Base-by-base conservation (phyloP, 352 stramenopile genomes). In the Globisporangium apiculatum region DNA sequence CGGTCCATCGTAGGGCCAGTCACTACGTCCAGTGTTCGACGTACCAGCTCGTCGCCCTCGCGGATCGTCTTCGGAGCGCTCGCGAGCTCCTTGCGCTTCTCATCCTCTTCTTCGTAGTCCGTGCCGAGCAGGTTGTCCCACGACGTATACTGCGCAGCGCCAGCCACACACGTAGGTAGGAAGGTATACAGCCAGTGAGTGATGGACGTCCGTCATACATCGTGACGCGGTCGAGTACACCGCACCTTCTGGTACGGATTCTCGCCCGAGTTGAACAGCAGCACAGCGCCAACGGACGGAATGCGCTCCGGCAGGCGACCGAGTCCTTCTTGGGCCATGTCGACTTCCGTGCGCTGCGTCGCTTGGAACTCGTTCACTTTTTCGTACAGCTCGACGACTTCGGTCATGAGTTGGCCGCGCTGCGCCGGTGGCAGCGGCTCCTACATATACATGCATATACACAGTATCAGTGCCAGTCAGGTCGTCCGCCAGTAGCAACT, bases 231-330 rank as follows among this genome's bases (percentile, higher is more conserved):
- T 24, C 7, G 7, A 31, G 24, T 31, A 31, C 17, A 40, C 6
- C 53, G 38, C 54, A 92, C 85, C 72, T 91, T 89, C 60, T 95
- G 83, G 62, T 95, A 95, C 47, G 85, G 85, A 51, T 92, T 95
- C 68, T 95, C 79, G 18, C 80, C 81, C 9, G 85, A 95, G 58
- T 95, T 95, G 64, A 95, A 95, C 15, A 95, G 71, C 66, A 95
- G 52, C 15, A 95, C 77, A 53, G 79, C 90, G 18, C 83, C 85
- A 9, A 95, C 71, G 0, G 85, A 91, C 36, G 82, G 78, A 15
- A 95, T 88, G 55, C 91, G 85, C 64, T 93, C 85, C 3, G 85
- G 85, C 45, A 95, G 60, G 11, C 76, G 69, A 1, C 85, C 85
- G 18, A 95, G 69, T 24, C 85, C 85, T 53, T 95, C 84, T 66